Base-by-base conservation (phyloP, 257 asterid genomes). In the Salvia splendens region DNA sequence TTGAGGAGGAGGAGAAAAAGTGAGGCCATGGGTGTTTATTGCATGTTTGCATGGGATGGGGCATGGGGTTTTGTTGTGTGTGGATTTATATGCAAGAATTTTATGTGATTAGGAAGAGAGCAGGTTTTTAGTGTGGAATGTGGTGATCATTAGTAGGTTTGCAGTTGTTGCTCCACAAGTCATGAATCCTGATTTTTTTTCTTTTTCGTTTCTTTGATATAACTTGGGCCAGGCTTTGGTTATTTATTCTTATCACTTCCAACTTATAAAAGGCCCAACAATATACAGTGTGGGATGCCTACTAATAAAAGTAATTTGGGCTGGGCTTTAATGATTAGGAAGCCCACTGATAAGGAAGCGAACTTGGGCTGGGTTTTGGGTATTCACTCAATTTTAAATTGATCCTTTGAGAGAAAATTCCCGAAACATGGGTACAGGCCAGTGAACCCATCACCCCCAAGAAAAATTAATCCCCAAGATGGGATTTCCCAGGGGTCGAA, bases 1-100 rank as follows among this genome's bases (percentile, higher is more conserved):
- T 43, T 73, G 48, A 6, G 6, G 43, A 38, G 2, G 36, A 48
- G 3, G 16, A 28, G 30, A 5, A 12, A n/a, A 15, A 65, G 6
- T 28, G 75, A 61, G 46, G 79, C 70, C 86, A 78, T 77, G 9
- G 50, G 60, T 38, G 30, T 35, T 8, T 30, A 48, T 33, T 47
- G 33, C 41, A 47, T 45, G 42, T 7, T 63, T 63, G 38, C 40
- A 24, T 61, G 32, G 6, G 42, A 16, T 46, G 20, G 6, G 10
- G 12, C 12, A 32, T 8, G 41, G 14, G 42, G 15, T 17, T 38
- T 28, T 33, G 9, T 46, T 14, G 57, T n/a, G 56, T 33, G 33
- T 12, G 12, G 50, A 5, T 63, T 72, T 69, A 75, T 56, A 75
- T 28, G 57, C 30, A 20, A 16, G 51, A 10, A 28, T 30, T 5